Conservation (phyloP, 371 early-diverging fungal species). For the Blakeslea trispora region DNA sequence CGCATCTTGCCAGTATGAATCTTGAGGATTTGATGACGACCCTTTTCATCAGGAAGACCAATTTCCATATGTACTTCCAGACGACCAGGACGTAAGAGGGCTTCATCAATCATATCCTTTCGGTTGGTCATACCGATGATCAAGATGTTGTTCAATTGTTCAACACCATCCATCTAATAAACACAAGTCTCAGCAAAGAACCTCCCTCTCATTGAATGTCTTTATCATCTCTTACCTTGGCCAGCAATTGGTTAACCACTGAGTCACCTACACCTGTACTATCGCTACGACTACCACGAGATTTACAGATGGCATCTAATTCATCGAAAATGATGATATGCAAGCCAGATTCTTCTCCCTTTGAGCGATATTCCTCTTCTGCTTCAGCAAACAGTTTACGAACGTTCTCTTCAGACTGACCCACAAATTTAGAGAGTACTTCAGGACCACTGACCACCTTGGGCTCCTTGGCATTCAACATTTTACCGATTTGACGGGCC, state of each 20-base stretch:
- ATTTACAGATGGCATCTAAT: conserved; percentile 99
- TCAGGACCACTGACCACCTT: conserved; percentile 99
- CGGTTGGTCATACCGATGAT: conserved; percentile 99
- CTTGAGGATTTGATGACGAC: conserved; percentile 92
- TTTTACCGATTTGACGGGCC: conserved; percentile 99
- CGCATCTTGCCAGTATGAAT: conserved; percentile 93
- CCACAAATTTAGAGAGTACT: conserved; percentile 98
- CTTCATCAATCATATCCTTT: conserved; percentile 98
- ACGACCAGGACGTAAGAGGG: conserved; percentile 96
- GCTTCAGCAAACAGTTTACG: conserved; percentile 98
- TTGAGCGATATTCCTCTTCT: conserved; percentile 94
- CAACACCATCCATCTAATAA: conserved; percentile 96
- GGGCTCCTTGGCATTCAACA: conserved; percentile 97
- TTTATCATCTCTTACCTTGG: conserved; percentile 88
- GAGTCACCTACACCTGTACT: conserved; percentile 98
- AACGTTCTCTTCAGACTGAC: conserved; percentile 99
- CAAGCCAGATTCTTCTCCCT: conserved; percentile 92
- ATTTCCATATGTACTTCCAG: conserved; percentile 98
- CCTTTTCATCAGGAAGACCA: conserved; percentile 90
- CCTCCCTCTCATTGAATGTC: too few species aligned
- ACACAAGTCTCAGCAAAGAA: not conserved
- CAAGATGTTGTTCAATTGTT: conserved; percentile 94
- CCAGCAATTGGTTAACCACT: conserved; percentile 98
- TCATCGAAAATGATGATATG: conserved; percentile 99
- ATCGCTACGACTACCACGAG: conserved; percentile 93